phyloP scores from a whole-genome alignment of 2,329 filamentous ascomycete genomes.

The Grosmannia clavigera region DNA sequence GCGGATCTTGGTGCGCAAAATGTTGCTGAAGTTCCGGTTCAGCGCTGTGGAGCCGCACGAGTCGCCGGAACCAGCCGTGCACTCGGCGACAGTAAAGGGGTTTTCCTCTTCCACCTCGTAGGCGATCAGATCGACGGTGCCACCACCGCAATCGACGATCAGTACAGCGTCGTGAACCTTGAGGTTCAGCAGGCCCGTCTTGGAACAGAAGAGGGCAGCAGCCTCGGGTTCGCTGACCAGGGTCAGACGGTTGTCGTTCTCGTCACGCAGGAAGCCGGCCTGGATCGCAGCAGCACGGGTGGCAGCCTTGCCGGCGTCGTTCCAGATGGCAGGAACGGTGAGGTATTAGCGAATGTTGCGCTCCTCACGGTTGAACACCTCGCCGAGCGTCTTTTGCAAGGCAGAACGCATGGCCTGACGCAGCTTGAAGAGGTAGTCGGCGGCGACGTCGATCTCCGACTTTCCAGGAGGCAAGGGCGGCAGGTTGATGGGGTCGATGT shows the following conservation, averaged over 20 bases:
- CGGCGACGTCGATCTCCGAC: conserved; percentile 98
- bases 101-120: conserved; percentile 98
- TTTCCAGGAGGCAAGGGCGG: conserved; percentile 94
- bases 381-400: conserved; percentile 88
- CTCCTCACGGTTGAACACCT: conserved; percentile 96
- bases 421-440: conserved; percentile 96
- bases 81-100: conserved; percentile 93
- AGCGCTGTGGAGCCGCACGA: conserved; percentile 97
- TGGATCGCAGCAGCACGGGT: conserved; percentile 93
- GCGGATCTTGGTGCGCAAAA: conserved; percentile 89
- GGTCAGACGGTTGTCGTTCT: conserved; percentile 93
- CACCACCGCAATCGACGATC: conserved; percentile 96
- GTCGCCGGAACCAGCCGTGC: conserved; percentile 92
- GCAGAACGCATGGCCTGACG: conserved; percentile 94
- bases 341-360: conserved; percentile 96
- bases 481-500: conserved; percentile 98
- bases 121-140: conserved; percentile 96
- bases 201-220: conserved; percentile 93
- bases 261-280: conserved; percentile 89
- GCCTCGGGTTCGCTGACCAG: conserved; percentile 94
- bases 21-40: conserved; percentile 97
- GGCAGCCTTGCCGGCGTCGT: conserved; percentile 94
- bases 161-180: conserved; percentile 98
- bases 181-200: conserved; percentile 87
- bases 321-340: conserved; percentile 99